Evolutionary conservation across 768 basidiomycete species (phyloP), one percentile per base, ranked within the genome.

Genomic region (Dendrothele bispora): DNA sequence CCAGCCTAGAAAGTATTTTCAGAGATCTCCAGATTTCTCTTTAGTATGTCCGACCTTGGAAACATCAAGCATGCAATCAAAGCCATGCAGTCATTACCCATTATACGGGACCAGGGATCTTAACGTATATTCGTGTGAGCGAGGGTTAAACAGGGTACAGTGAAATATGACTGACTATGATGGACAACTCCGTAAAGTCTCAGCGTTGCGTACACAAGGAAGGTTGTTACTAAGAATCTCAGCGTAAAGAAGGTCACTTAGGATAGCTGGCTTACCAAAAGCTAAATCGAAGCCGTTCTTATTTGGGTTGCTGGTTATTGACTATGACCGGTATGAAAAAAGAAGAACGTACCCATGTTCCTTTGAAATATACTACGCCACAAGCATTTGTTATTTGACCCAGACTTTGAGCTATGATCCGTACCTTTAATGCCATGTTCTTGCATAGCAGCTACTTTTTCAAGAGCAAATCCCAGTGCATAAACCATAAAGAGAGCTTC

Each of bases 231-330:
- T 90, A 28, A 17, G 51, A 26, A 36, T 20, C 35, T 12, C 15
- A 3, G 7, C 39, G 7, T 35, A 35, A 11, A 47, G 46, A 43
- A 51, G 41, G 43, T 27, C 18, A 3, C 27, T 27, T 15, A 25
- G 39, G 11, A 27, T 36, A 34, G 20, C 22, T 27, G 37, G 62
- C 75, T 15, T 49, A 90, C 88, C 84, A 67, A 97, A 94, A 39
- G 91, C 89, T 44, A 95, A 55, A 64, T 98, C 95, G 61, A 98
- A 98, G 1, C 93, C 93, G 54, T 97, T 95, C 88, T 88, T 57
- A 15, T 15, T 21, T 5, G 15, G 35, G 25, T n/a, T 24, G 41
- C 40, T 39, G 14, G 22, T 22, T 55, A 54, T 56, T 27, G 27
- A 48, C 29, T 21, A 49, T 46, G 22, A 7, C 41, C 3, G 7